Conservation (phyloP, 257 asterid genomes). For the Nicotiana otophora region DNA sequence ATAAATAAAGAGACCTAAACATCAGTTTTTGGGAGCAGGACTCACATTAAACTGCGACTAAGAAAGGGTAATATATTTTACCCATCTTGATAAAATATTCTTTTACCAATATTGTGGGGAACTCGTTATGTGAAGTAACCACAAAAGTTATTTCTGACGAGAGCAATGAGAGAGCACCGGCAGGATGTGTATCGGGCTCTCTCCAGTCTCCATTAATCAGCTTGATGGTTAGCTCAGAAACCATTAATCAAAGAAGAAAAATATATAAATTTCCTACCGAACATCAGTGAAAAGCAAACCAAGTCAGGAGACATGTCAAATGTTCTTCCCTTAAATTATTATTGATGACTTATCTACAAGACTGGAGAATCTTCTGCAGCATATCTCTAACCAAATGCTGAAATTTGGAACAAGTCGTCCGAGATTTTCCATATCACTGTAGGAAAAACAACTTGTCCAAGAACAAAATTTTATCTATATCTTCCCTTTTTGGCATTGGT, state of each 20-base stretch:
- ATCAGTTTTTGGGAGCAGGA: neutral
- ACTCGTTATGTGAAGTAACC: neutral
- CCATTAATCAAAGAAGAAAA: neutral
- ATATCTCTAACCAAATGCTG: neutral
- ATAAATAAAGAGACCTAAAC: neutral
- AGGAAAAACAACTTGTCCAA: neutral
- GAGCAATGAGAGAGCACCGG: neutral
- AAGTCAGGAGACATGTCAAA: neutral
- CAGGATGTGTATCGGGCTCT: neutral
- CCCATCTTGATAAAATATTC: neutral
- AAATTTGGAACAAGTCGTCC: neutral
- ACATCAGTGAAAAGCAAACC: neutral
- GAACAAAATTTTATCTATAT: neutral
- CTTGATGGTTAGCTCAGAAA: neutral
- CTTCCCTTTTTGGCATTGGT: neutral
- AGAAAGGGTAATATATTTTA: neutral
- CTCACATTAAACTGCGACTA: neutral
- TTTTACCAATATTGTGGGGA: neutral
- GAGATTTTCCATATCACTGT: neutral
- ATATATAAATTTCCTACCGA: neutral
- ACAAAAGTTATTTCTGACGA: neutral
- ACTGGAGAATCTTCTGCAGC: neutral
- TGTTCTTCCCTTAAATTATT: neutral
- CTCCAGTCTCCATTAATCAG: neutral
- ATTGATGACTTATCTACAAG: neutral